These are phyloP conservation scores for Protea cynaroides DNA, from an alignment of 164 flowering plant species.

Conservation along the genomic window DNA sequence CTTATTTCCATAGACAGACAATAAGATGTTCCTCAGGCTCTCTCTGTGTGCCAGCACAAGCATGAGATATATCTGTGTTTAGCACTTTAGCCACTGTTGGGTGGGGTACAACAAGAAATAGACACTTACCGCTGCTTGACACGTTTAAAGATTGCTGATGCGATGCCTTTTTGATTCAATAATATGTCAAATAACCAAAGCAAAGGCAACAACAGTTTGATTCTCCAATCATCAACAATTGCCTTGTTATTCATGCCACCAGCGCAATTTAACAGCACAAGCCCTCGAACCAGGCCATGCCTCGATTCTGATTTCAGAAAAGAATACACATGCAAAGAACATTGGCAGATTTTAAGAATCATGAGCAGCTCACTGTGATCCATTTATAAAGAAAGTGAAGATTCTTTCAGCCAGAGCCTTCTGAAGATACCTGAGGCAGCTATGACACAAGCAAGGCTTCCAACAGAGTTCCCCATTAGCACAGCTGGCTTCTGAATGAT, in stretches of 20 bases:
- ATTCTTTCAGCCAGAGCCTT: background rate
- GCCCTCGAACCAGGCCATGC: conserved; percentile 47
- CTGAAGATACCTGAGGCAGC: conserved; percentile 69
- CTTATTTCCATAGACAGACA: conserved; percentile 78
- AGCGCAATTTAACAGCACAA: conserved; percentile 82
- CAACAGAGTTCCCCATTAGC: conserved; percentile 82
- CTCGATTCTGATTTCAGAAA: conserved; percentile 36
- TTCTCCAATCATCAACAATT: conserved; percentile 95
- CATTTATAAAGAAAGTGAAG: background rate
- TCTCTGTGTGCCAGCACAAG: conserved; percentile 56
- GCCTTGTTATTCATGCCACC: conserved; percentile 99
- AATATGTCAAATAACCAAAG: conserved; percentile 76
- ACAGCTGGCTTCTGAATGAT: conserved; percentile 72
- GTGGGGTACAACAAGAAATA: background rate
- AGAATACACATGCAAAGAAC: background rate
- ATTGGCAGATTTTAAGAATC: background rate
- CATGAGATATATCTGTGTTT: conserved; percentile 1
- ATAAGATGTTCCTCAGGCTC: conserved; percentile 51
- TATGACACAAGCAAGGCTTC: conserved; percentile 93
- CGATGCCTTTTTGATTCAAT: conserved; percentile 61
- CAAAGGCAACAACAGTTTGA: conserved; percentile 74
- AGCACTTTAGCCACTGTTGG: too few species aligned
- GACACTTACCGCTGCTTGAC: conserved; percentile 54
- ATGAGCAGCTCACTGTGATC: background rate
- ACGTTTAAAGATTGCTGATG: conserved; percentile 67